phyloP scores from a whole-genome alignment of 169 alveolate genomes.

The Eimeria praecox region DNA sequence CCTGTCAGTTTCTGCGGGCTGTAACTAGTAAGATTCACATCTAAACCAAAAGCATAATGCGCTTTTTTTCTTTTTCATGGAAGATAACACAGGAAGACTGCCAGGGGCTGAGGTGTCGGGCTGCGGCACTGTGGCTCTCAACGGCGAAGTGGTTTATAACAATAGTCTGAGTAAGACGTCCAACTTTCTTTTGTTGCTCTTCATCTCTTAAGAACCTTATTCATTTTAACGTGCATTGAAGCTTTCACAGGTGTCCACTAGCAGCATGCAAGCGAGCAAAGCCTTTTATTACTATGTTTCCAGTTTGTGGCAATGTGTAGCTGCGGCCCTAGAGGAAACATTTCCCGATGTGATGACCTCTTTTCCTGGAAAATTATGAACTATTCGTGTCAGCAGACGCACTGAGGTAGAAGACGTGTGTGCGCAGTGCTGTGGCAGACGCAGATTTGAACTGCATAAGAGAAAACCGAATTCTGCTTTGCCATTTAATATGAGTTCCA shows the following conservation, averaged over 20 bases:
- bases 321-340: neutral
- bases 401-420: neutral
- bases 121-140: conserved; percentile 77
- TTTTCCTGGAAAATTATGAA: no score
- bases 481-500: neutral
- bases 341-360: neutral
- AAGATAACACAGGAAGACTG: conserved; percentile 47
- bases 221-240: neutral
- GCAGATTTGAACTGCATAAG: neutral
- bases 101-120: conserved; percentile 81
- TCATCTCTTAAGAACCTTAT: neutral
- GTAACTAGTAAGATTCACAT: conserved; percentile 28
- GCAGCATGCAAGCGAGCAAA: neutral
- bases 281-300: no score
- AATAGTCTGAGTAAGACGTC: neutral
- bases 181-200: neutral
- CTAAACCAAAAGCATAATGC: neutral
- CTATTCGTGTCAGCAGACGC: neutral
- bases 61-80: neutral
- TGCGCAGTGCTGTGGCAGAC: neutral
- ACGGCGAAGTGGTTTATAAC: conserved; percentile 75
- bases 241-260: neutral
- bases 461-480: neutral
- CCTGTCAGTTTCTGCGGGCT: conserved; percentile 72
- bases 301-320: neutral